A percentile compares a stretch with the other conserved stretches of the same genome.
Evolutionary conservation across 1,284 basidiomycete genomes (phyloP).

Genomic region (Cryptococcus neoformans): DNA sequence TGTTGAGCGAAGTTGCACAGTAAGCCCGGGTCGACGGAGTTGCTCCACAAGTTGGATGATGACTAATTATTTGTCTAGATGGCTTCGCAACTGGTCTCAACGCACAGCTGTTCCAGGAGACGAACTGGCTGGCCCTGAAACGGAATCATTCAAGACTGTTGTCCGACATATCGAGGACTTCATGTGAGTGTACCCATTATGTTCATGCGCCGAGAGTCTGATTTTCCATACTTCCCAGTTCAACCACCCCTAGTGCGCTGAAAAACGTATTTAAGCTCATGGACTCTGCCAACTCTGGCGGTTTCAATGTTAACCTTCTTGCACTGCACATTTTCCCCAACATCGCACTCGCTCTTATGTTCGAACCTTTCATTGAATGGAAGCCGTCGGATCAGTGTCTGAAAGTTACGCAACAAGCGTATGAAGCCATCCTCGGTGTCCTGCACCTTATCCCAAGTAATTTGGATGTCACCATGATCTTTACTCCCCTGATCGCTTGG

Average conservation of each 20-base stretch:
- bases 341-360: slow-evolving; percentile 26
- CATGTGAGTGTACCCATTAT: slow-evolving; percentile 21
- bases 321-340: slow-evolving; percentile 40
- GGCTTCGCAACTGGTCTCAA: slow-evolving; percentile 39
- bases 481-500: slow-evolving; percentile 34
- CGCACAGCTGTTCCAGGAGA: slow-evolving; percentile 28
- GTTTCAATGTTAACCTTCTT: slow-evolving; percentile 32
- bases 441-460: slow-evolving; percentile 42
- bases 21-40: neutral
- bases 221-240: slow-evolving; percentile 2
- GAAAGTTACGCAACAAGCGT: slow-evolving; percentile 22
- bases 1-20: slow-evolving; percentile 20
- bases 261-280: slow-evolving; percentile 31
- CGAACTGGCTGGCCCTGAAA: slow-evolving; percentile 17
- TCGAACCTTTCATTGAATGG: slow-evolving; percentile 39
- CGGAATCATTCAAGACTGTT: slow-evolving; percentile 20
- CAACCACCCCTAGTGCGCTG: slow-evolving; percentile 22
- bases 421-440: slow-evolving; percentile 31
- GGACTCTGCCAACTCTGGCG: slow-evolving; percentile 10
- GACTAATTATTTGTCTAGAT: slow-evolving; percentile 6
- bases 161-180: slow-evolving; percentile 31
- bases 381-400: slow-evolving; percentile 13
- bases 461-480: slow-evolving; percentile 32
- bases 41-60: neutral
- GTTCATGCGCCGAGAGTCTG: neutral